Evolutionary conservation across 441 rosid species (phyloP).

Genomic region (Cnidoscolus chayamansa): DNA sequence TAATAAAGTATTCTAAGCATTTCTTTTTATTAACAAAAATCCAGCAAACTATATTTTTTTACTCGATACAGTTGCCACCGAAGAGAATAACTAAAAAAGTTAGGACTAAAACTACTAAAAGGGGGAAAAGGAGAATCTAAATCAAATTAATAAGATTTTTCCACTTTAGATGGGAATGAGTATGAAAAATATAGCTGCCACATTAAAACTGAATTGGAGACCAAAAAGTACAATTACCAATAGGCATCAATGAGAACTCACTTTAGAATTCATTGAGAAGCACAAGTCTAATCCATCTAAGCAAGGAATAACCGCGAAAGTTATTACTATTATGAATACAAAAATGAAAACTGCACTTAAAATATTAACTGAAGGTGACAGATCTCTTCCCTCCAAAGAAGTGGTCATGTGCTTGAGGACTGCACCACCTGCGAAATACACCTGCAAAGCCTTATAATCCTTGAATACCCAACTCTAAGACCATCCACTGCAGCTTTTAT

Average conservation of each 20-base stretch:
- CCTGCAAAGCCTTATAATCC: slow-evolving; percentile 59
- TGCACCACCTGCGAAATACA: slow-evolving; percentile 46
- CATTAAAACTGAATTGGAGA: not conserved
- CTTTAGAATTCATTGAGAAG: not conserved
- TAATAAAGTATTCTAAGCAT: too few relatives aligned
- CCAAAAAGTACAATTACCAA: too few relatives aligned
- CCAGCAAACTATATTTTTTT: too few relatives aligned
- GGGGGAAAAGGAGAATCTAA: too few relatives aligned
- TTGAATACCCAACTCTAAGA: slow-evolving; percentile 47
- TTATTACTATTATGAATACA: not conserved
- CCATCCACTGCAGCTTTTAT: slow-evolving; percentile 40
- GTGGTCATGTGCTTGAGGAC: slow-evolving; percentile 30
- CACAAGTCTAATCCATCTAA: not conserved
- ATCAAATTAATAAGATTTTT: too few relatives aligned
- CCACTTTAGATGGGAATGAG: too few relatives aligned
- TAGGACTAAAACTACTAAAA: not conserved
- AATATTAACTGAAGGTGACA: not conserved
- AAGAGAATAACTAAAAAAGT: not conserved
- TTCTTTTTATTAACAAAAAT: too few relatives aligned
- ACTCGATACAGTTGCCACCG: not conserved
- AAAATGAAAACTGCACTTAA: not conserved
- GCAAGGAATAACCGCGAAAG: not conserved
- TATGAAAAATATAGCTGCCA: not conserved
- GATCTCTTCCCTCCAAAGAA: not conserved
- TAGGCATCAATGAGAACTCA: not conserved